Evolutionary conservation across 768 basidiomycete genomes (phyloP), one percentile per base, ranked within the genome.

Genomic region (Suillus occidentalis): DNA sequence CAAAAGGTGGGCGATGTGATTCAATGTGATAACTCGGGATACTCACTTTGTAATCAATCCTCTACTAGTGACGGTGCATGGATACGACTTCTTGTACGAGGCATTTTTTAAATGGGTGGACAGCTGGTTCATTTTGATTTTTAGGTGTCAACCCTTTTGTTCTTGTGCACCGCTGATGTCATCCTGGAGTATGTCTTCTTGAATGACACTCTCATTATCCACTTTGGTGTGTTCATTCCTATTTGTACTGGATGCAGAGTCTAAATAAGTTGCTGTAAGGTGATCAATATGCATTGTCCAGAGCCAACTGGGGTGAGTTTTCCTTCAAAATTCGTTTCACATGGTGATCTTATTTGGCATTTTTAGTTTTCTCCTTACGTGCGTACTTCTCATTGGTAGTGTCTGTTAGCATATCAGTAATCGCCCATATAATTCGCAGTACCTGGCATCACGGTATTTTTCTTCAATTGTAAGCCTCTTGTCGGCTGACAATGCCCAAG

Each of bases 351-450:
- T 3, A 59, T 42, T 22, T n/a, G 9, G 37, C n/a, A 16, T 34
- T 18, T 20, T 36, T 43, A 74, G 73, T 75, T 20, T 76, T 77
- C 63, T 75, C 76, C 37, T 74, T 73, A 31, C 43, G 72, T 73
- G 69, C 65, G 36, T 34, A 36, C 18, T 56, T 60, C 39, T 42
- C 5, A 66, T 40, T 37, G n/a, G 28, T 65, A 3, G n/a, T 37
- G 9, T 25, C 28, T 60, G n/a, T 5, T 28, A 16, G 20, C 69
- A 58, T 71, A 31, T 22, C 8, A 7, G n/a, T 50, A 42, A 55
- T 13, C 14, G 18, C 40, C 40, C 25, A 8, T 31, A 31, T 12
- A 16, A 42, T 42, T 20, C 9, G 62, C n/a, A 74, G 69, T 67
- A 31, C 68, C 70, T 57, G 68, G 55, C 34, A 73, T 73, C 6